Evolutionary conservation across 148 eudicot genomes (phyloP).

Genomic region (Suaeda aralocaspica): DNA sequence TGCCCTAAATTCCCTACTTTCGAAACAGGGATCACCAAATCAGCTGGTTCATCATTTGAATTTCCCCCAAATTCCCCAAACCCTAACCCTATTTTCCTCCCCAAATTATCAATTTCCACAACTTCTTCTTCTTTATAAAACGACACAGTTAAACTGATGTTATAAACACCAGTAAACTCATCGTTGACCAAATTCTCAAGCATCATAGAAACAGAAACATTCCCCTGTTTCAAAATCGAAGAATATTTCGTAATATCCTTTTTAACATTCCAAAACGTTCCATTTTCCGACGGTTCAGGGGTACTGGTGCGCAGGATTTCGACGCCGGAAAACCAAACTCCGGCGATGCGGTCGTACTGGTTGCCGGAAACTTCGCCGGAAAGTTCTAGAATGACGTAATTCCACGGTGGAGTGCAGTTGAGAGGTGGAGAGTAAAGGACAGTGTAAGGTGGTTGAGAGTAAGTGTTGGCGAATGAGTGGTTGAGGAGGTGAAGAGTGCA

Average conservation of each 20-base stretch:
- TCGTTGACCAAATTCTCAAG: conserved; percentile 67
- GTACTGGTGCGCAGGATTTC: conserved; percentile 89
- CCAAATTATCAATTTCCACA: background rate
- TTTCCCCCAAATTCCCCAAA: background rate
- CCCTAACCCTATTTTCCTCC: conserved; percentile 33
- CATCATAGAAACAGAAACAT: conserved; percentile 54
- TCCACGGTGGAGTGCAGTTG: conserved; percentile 46
- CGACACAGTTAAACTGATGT: conserved; percentile 44
- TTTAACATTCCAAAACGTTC: conserved; percentile 59
- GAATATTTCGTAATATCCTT: conserved; percentile 62
- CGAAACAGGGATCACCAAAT: conserved; percentile 69
- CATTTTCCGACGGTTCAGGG: conserved; percentile 53
- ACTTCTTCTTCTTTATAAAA: conserved; percentile 30
- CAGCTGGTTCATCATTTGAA: conserved; percentile 60
- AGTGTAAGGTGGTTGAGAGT: conserved; percentile 51
- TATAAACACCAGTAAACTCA: conserved; percentile 58
- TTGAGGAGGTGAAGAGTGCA: conserved; percentile 43
- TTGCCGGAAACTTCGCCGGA: conserved; percentile 41
- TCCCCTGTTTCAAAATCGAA: conserved; percentile 33
- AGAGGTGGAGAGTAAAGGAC: conserved; percentile 49
- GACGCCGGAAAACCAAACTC: conserved; percentile 60
- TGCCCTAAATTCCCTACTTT: conserved; percentile 38
- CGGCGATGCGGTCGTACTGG: conserved; percentile 73
- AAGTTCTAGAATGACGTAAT: conserved; percentile 43
- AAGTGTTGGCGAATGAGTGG: conserved; percentile 58